A percentile compares a stretch with the other conserved stretches of the same genome.
Conservation (phyloP, 2,329 filamentous ascomycete genomes). For the Capronia coronata region DNA sequence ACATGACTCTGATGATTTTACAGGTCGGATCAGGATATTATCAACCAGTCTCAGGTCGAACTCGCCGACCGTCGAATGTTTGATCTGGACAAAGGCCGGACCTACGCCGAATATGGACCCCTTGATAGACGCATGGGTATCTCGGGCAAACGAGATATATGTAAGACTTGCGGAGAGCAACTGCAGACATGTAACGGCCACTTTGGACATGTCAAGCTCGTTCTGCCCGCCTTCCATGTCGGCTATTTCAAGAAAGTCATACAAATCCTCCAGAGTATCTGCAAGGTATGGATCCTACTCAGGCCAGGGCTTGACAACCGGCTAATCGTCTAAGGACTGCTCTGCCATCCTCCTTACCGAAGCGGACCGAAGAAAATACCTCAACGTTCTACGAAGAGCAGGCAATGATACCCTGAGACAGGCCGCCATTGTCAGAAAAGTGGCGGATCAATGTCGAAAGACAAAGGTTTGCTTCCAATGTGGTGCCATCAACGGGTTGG, state of each 20-base stretch:
- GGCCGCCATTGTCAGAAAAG: conserved; percentile 75
- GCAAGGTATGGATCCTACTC: conserved; percentile 52
- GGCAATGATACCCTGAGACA: conserved; percentile 81
- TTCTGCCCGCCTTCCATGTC: conserved; percentile 89
- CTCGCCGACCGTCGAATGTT: conserved; percentile 92
- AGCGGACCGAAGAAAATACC: conserved; percentile 65
- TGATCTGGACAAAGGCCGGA: conserved; percentile 73
- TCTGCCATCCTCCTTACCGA: conserved; percentile 77
- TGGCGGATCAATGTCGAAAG: conserved; percentile 86
- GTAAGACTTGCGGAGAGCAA: conserved; percentile 74
- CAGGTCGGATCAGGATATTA: conserved; percentile 86
- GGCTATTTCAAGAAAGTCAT: conserved; percentile 93
- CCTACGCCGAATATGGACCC: conserved; percentile 72
- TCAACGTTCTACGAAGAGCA: conserved; percentile 74
- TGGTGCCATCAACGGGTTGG: conserved; percentile 75
- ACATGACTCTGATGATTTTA: conserved; percentile 7
- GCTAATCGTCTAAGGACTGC: conserved; percentile 54
- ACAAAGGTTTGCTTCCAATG: conserved; percentile 76
- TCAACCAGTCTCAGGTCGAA: conserved; percentile 89
- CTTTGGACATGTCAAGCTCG: conserved; percentile 87
- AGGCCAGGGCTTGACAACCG: conserved; percentile 2
- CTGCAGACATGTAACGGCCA: conserved; percentile 86
- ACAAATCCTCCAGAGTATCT: conserved; percentile 86
- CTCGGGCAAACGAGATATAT: conserved; percentile 72
- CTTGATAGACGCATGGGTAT: conserved; percentile 84